phyloP scores from a whole-genome alignment of 768 basidiomycete species.

The Hericium erinaceus region DNA sequence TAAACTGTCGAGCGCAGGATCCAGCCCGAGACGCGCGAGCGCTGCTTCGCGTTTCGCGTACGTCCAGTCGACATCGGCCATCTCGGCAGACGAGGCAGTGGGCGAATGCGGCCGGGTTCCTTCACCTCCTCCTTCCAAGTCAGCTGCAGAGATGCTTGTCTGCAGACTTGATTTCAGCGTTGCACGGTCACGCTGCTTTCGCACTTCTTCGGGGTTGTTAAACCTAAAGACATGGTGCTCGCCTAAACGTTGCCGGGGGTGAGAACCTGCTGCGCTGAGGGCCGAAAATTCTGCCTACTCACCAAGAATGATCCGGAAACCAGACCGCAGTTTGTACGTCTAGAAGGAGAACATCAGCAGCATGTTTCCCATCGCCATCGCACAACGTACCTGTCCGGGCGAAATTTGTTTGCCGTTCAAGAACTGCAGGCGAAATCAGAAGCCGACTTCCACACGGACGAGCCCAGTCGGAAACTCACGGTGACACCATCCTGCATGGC shows the following conservation, averaged over 20 bases:
- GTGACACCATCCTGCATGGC: conserved; percentile 76
- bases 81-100: conserved; percentile 54
- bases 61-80: conserved; percentile 88
- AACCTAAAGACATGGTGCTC: conserved; percentile 98
- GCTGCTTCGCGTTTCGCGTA: conserved; percentile 94
- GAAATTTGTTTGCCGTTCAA: conserved; percentile 87
- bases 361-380: no score
- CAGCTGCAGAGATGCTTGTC: conserved; percentile 54
- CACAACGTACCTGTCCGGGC: conserved; percentile 55
- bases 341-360: conserved; percentile 12
- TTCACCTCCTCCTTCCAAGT: conserved; percentile 44
- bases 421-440: conserved; percentile 42
- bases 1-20: conserved; percentile 85
- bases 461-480: conserved; percentile 32
- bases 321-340: conserved; percentile 84
- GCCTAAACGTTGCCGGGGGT: conserved; percentile 36
- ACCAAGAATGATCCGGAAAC: conserved; percentile 96
- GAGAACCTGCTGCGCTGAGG: neutral
- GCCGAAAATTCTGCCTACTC: conserved; percentile 16
- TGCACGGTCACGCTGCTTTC: conserved; percentile 80
- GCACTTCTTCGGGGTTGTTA: conserved; percentile 91
- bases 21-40: conserved; percentile 73
- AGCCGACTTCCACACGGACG: conserved; percentile 1
- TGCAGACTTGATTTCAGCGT: conserved; percentile 63
- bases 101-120: conserved; percentile 73